Conservation (phyloP, 305 asterid species). For the Solanum hybrid region DNA sequence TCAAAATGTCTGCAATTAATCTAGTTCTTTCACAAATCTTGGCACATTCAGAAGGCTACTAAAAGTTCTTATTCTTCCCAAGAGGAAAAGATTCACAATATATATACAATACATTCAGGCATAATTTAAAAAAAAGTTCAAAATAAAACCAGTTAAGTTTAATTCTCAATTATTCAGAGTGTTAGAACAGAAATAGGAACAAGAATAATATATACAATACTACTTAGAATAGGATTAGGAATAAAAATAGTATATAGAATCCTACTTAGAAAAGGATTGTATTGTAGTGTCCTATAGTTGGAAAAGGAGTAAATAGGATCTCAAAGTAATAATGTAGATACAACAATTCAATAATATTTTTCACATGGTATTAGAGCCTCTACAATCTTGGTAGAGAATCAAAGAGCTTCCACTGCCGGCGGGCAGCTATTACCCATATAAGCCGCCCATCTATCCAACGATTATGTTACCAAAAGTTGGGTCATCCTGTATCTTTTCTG, state of each 20-base stretch:
- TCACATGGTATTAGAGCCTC: neutral
- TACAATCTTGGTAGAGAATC: neutral
- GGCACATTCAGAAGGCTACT: neutral
- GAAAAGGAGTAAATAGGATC: neutral
- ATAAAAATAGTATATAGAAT: neutral
- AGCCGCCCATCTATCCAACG: no score
- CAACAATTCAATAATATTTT: neutral
- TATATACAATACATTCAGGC: neutral
- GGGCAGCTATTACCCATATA: no score
- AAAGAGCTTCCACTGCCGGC: neutral
- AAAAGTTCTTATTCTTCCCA: neutral
- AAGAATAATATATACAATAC: neutral
- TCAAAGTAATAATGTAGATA: neutral
- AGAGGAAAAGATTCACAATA: neutral
- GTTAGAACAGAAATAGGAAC: neutral
- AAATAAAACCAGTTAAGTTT: neutral
- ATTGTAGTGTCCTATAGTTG: neutral
- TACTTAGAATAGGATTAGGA: neutral
- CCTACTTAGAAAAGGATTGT: neutral
- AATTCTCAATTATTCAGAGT: neutral
- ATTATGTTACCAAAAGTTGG: neutral
- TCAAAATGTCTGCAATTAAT: neutral
- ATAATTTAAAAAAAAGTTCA: neutral
- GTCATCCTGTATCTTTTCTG: neutral
- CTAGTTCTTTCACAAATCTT: neutral